phyloP scores from a whole-genome alignment of 2,329 filamentous ascomycete genomes.

The Microsporum audouinii region DNA sequence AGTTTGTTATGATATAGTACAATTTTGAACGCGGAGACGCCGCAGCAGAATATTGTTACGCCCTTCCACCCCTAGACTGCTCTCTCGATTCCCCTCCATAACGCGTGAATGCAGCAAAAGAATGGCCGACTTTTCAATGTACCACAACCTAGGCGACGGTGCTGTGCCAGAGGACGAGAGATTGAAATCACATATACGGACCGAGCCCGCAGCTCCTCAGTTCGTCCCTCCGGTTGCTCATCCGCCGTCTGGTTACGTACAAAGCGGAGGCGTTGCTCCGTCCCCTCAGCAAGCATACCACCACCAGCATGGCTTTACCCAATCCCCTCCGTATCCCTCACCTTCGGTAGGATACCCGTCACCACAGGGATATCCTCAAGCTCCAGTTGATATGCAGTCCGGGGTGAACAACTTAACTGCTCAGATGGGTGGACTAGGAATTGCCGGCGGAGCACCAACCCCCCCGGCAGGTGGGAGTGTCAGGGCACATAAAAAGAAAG shows the following conservation, averaged over 20 bases:
- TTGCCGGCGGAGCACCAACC: slow-evolving; percentile 46
- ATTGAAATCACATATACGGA: slow-evolving; percentile 43
- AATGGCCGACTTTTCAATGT: slow-evolving; percentile 35
- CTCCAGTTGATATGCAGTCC: neutral
- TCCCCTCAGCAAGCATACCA: slow-evolving; percentile 13
- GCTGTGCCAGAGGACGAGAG: slow-evolving; percentile 37
- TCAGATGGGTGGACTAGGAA: slow-evolving; percentile 67
- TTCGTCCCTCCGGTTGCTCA: slow-evolving; percentile 37
- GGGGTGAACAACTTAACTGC: slow-evolving; percentile 37
- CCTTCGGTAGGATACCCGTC: slow-evolving; percentile 9
- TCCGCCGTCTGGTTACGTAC: slow-evolving; percentile 26
- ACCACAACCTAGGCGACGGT: slow-evolving; percentile 30
- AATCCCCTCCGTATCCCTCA: slow-evolving; percentile 11
- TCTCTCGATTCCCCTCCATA: neutral
- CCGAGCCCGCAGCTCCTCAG: slow-evolving; percentile 43
- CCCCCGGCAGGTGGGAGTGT: slow-evolving; percentile 34
- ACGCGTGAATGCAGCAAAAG: slow-evolving; percentile 11
- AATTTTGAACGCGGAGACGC: slow-evolving; percentile 9
- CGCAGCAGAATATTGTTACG: neutral
- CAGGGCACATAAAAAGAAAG: slow-evolving; percentile 67
- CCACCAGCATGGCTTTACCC: slow-evolving; percentile 11
- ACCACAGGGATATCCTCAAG: neutral
- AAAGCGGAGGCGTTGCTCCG: slow-evolving; percentile 22
- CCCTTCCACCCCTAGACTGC: neutral
- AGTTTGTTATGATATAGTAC: slow-evolving; percentile 10